Evolutionary conservation across 495 filamentous ascomycete genomes (phyloP), one percentile per base, ranked within the genome.

Genomic region (Cercophora newfieldiana): DNA sequence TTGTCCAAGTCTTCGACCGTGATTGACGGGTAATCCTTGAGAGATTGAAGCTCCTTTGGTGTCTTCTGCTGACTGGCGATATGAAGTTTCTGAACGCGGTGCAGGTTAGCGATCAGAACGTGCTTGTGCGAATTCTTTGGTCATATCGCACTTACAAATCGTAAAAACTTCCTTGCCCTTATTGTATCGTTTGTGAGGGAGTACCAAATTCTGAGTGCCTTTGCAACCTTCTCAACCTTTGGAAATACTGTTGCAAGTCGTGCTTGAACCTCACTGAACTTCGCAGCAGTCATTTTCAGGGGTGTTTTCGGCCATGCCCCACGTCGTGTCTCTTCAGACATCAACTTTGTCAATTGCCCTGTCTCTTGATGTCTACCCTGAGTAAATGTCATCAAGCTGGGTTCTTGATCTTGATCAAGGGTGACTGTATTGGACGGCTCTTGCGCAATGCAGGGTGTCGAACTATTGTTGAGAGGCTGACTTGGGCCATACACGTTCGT

Each of bases 141-240:
- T 2, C 7, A 14, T 29, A 14, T 29, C 2, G 25, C 1, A 81
- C 82, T 72, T 75, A 85, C 82, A 37, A 73, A 67, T 59, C 76
- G 78, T 59, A 81, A 82, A 68, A 81, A 85, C 68, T 75, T 66
- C 26, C 73, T 78, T 22, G 80, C 77, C n/a, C 78, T 76, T 4
- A 28, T 66, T 30, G 83, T 79, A 56, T 85, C 81, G 6, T 71
- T 68, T 4, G 77, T 78, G 14, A 79, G 28, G 21, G 65, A 33
- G 59, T 80, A 86, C 81, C 81, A 86, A 5, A 62, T 73, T 16
- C 67, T 56, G 6, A 83, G 61, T 7, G 19, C 24, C 6, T 26
- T 53, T 3, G 2, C 2, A 7, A 22, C 19, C 19, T 22, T 26
- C 50, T 53, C 21, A 7, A 22, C n/a, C 1, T 12, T 53, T 22